phyloP scores from a whole-genome alignment of 176 grass and related monocot genomes.

The Cenchrus purpureus region DNA sequence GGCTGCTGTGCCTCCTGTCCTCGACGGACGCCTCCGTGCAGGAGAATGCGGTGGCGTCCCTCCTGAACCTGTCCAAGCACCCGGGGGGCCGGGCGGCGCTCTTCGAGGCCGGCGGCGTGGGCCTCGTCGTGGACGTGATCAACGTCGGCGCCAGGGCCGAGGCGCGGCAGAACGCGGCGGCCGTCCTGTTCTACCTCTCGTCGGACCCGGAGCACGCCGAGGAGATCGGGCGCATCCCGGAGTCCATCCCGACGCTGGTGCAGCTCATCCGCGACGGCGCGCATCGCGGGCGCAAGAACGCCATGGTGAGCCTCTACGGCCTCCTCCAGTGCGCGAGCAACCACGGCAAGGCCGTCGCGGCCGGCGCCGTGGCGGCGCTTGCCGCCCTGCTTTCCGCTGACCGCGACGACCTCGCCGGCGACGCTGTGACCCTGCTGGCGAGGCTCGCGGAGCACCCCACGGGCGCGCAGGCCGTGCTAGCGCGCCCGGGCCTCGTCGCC shows the following conservation, averaged over 20 bases:
- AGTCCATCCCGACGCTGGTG: slow-evolving; percentile 75
- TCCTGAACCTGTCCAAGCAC: slow-evolving; percentile 84
- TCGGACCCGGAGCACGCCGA: slow-evolving; percentile 50
- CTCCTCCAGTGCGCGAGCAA: slow-evolving; percentile 56
- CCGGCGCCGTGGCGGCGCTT: slow-evolving; percentile 56
- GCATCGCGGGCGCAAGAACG: slow-evolving; percentile 64
- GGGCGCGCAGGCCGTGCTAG: slow-evolving; percentile 57
- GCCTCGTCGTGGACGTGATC: slow-evolving; percentile 75
- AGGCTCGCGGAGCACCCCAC: slow-evolving; percentile 55
- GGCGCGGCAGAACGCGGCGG: slow-evolving; percentile 74
- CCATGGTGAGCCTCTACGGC: slow-evolving; percentile 66
- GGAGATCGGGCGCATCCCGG: slow-evolving; percentile 71
- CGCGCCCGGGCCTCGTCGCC: slow-evolving; percentile 31
- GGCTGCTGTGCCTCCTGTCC: slow-evolving; percentile 74
- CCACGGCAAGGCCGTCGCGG: slow-evolving; percentile 53
- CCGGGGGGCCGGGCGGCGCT: slow-evolving; percentile 56
- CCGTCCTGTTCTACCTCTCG: slow-evolving; percentile 84
- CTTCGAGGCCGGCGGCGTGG: slow-evolving; percentile 62
- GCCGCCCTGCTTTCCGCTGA: slow-evolving; percentile 39
- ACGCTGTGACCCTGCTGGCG: slow-evolving; percentile 66
- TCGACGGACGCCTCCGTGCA: slow-evolving; percentile 63
- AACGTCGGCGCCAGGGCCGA: slow-evolving; percentile 56
- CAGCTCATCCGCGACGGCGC: slow-evolving; percentile 59
- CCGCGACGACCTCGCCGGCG: slow-evolving; percentile 43
- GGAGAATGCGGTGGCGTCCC: slow-evolving; percentile 65